Conservation (phyloP, 2,329 filamentous ascomycete species). For the Aureobasidium zeae region DNA sequence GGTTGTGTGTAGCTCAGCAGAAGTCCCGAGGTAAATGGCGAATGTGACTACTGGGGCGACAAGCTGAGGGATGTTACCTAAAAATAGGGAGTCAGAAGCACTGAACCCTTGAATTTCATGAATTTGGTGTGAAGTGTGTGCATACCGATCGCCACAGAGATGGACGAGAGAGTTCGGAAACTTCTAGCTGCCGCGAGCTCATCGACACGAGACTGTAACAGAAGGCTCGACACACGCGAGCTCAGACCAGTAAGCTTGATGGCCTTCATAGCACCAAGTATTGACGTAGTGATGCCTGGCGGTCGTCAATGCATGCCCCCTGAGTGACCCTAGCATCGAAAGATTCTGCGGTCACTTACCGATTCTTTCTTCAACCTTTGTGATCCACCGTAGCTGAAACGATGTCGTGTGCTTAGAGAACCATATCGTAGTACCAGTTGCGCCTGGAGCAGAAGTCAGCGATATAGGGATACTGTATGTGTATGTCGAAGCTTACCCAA, state of each 20-base stretch:
- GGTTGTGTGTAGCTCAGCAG: neutral
- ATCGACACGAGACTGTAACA: neutral
- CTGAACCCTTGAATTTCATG: too few relatives aligned
- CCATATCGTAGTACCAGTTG: neutral
- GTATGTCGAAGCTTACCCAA: neutral
- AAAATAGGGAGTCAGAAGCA: neutral
- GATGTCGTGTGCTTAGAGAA: constrained; percentile 6
- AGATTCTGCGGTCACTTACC: constrained; percentile 21
- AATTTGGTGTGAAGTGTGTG: too few relatives aligned
- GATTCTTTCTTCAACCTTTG: constrained; percentile 8
- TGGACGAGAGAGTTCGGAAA: constrained; percentile 3
- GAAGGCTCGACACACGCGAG: neutral
- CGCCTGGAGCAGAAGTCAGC: neutral
- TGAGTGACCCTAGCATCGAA: neutral
- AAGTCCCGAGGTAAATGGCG: constrained; percentile 4
- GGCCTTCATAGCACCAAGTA: constrained; percentile 18
- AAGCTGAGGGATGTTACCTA: constrained; percentile 14
- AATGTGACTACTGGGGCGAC: constrained; percentile 16
- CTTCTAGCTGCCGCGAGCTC: constrained; percentile 5
- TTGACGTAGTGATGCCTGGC: constrained; percentile 19
- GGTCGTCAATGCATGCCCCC: constrained; percentile 5
- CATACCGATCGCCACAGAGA: neutral
- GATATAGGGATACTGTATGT: neutral
- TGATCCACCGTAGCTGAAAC: constrained; percentile 14
- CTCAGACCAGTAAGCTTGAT: constrained; percentile 16